Percentiles rank a stretch among this genome's conserved stretches.
phyloP scores from a whole-genome alignment of 495 filamentous ascomycete genomes.

The Neurospora sp. region DNA sequence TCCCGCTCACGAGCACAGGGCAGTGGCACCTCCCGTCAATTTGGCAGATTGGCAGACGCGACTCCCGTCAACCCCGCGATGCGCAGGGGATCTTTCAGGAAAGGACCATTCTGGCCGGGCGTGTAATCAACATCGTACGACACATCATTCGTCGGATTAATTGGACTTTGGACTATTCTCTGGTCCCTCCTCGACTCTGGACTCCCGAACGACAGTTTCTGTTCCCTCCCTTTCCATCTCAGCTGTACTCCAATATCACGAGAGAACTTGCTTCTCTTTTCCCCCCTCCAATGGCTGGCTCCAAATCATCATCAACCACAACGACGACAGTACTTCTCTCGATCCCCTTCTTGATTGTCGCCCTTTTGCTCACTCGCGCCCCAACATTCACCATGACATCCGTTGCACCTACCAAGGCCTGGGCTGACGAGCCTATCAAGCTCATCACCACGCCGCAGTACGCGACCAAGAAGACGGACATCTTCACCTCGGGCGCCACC shows the following conservation, averaged over 20 bases:
- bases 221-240: neutral
- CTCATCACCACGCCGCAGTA: constrained; percentile 38
- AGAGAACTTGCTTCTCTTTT: neutral
- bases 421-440: constrained; percentile 41
- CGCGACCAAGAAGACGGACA: constrained; percentile 38
- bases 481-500: constrained; percentile 43
- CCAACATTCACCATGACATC: constrained; percentile 33
- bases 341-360: constrained; percentile 23
- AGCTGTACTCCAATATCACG: neutral
- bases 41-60: neutral
- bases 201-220: neutral
- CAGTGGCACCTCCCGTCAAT: neutral
- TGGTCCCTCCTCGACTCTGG: neutral
- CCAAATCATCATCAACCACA: neutral
- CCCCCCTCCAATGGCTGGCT: constrained; percentile 8
- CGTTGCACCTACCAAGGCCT: constrained; percentile 25
- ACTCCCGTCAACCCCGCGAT: neutral
- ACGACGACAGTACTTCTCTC: constrained; percentile 13
- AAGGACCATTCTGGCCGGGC: neutral
- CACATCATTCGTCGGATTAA: neutral
- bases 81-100: neutral
- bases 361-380: constrained; percentile 29
- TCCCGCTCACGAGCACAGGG: neutral
- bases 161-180: neutral
- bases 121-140: constrained; percentile 15